A percentile compares a stretch with the other conserved stretches of the same genome.
Evolutionary conservation across 441 rosid species (phyloP).

Genomic region (Erodium trifolium): DNA sequence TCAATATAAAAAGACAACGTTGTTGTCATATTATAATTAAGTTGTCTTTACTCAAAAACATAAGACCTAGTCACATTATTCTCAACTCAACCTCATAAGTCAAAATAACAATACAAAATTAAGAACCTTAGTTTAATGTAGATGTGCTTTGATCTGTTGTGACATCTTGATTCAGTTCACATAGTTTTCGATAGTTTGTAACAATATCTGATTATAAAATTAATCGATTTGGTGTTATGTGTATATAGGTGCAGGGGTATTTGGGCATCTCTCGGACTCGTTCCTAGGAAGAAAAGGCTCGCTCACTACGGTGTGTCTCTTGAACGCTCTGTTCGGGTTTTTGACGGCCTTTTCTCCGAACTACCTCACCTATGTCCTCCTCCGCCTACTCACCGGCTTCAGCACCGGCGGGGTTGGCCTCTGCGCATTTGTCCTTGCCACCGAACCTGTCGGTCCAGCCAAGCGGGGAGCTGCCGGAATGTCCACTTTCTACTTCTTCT

Average conservation of each 20-base stretch:
- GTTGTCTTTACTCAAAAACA: too few species aligned
- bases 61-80: too few species aligned
- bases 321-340: slow-evolving; percentile 63
- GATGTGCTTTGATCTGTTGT: too few species aligned
- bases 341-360: slow-evolving; percentile 62
- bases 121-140: too few species aligned
- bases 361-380: slow-evolving; percentile 52
- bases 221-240: too few species aligned
- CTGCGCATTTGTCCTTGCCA: slow-evolving; percentile 73
- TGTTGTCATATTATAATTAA: too few species aligned
- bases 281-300: slow-evolving; percentile 93
- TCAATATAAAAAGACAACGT: neutral
- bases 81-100: too few species aligned
- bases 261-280: slow-evolving; percentile 88
- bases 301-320: slow-evolving; percentile 51
- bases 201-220: too few species aligned
- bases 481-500: slow-evolving; percentile 95
- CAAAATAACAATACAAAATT: too few species aligned
- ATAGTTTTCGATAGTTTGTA: too few species aligned
- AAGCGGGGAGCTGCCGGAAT: slow-evolving; percentile 83
- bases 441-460: slow-evolving; percentile 72
- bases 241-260: slow-evolving; percentile 73
- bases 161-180: too few species aligned
- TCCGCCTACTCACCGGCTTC: slow-evolving; percentile 69
- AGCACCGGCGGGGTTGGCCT: slow-evolving; percentile 91